Percentiles rank a stretch among this genome's conserved stretches.
These are phyloP conservation scores for Marchantia paleacea DNA, from an alignment of 225 moss, liverwort and hornwort genomes.

Conservation along the genomic window DNA sequence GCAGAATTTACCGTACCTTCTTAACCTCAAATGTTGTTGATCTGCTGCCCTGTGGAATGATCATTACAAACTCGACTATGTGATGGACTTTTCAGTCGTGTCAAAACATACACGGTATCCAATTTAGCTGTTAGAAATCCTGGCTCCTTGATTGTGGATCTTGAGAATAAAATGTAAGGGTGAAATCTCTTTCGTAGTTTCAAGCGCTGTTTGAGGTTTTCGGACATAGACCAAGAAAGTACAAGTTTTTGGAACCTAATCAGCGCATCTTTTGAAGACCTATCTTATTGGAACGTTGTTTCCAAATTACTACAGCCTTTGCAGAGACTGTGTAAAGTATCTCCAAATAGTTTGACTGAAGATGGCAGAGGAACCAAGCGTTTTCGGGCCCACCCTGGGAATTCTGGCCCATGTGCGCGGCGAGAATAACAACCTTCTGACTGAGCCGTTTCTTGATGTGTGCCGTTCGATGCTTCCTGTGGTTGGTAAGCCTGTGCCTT, in stretches of 20 bases:
- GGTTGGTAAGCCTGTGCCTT: constrained; percentile 47
- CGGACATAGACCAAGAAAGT: not conserved
- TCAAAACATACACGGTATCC: too few species aligned
- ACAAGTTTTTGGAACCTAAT: not conserved
- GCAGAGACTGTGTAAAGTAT: constrained; percentile 9
- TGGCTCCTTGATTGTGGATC: not conserved
- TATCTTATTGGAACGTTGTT: not conserved
- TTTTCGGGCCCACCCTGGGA: constrained; percentile 68
- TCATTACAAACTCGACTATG: too few species aligned
- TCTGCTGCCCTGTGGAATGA: not conserved
- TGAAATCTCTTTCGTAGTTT: not conserved
- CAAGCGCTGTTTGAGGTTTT: not conserved
- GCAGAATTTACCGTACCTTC: not conserved
- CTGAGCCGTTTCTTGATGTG: constrained; percentile 77
- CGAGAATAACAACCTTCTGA: constrained; percentile 56
- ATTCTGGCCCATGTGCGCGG: constrained; percentile 58
- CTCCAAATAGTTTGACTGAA: constrained; percentile 3
- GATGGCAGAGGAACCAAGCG: constrained; percentile 37
- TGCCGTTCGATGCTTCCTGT: constrained; percentile 85
- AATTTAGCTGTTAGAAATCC: not conserved
- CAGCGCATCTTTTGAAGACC: not conserved
- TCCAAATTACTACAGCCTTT: constrained; percentile 1
- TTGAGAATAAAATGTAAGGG: not conserved
- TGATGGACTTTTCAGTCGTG: too few species aligned
- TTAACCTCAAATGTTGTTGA: too few species aligned